A percentile compares a stretch with the other conserved stretches of the same genome.
These are phyloP conservation scores for Aegilops sharonensis DNA, from an alignment of 176 grass and related monocot genomes.

Conservation along the genomic window DNA sequence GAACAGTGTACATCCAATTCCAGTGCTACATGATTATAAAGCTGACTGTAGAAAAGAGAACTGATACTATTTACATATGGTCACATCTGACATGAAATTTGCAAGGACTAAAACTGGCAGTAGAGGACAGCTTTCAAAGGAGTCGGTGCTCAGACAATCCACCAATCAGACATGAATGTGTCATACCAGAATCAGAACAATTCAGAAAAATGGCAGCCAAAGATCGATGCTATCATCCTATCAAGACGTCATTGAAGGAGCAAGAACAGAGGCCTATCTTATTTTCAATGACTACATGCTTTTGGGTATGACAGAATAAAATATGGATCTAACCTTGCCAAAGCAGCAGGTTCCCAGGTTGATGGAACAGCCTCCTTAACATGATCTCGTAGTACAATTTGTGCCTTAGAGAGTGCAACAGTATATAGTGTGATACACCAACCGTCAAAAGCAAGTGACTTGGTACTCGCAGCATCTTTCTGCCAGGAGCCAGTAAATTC, in stretches of 20 bases:
- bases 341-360: slow-evolving; percentile 87
- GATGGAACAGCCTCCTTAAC: slow-evolving; percentile 89
- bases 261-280: not conserved
- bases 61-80: slow-evolving; percentile 15
- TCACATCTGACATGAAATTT: not conserved
- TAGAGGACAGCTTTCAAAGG: not conserved
- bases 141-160: not conserved
- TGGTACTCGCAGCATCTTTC: slow-evolving; percentile 89
- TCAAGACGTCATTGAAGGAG: not conserved
- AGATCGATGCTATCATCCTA: not conserved
- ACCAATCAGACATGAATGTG: not conserved
- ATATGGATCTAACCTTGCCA: slow-evolving; percentile 65
- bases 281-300: not conserved
- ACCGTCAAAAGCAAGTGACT: slow-evolving; percentile 86
- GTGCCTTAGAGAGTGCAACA: slow-evolving; percentile 83
- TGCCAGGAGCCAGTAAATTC: slow-evolving; percentile 85
- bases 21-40: not conserved
- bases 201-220: not conserved
- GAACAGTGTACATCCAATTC: not conserved
- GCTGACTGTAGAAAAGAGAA: not conserved
- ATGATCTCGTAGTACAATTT: slow-evolving; percentile 62
- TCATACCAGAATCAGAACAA: not conserved
- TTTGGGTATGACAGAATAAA: not conserved
- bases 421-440: slow-evolving; percentile 85
- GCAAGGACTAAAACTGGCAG: slow-evolving; percentile 4